These are phyloP conservation scores for Primulina huaijiensis DNA, from an alignment of 257 asterid genomes.

Conservation along the genomic window DNA sequence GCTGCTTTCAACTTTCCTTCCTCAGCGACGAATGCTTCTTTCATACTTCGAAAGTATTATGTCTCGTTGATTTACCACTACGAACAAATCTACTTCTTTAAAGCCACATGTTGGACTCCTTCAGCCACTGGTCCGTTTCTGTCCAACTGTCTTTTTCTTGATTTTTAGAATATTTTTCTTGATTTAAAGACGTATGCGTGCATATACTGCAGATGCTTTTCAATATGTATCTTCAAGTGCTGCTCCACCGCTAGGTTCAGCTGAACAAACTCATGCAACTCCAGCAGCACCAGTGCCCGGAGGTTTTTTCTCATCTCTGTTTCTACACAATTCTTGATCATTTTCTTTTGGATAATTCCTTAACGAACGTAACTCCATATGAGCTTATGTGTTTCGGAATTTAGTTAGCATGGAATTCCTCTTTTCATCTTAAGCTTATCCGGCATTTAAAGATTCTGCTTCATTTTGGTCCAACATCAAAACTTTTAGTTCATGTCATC, in stretches of 20 bases:
- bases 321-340: background rate
- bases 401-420: background rate
- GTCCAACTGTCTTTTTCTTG: background rate
- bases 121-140: slow-evolving; percentile 42
- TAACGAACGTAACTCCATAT: background rate
- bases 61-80: slow-evolving; percentile 69
- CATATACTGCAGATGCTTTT: slow-evolving; percentile 39
- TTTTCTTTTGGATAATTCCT: background rate
- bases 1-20: slow-evolving; percentile 67
- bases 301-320: slow-evolving; percentile 28
- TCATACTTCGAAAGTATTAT: slow-evolving; percentile 76
- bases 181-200: slow-evolving; percentile 1
- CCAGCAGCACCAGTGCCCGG: slow-evolving; percentile 28
- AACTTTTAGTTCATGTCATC: too few relatives aligned
- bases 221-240: slow-evolving; percentile 32
- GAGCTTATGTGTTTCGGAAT: background rate
- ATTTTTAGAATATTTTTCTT: background rate
- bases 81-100: slow-evolving; percentile 68
- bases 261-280: slow-evolving; percentile 28
- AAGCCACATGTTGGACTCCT: slow-evolving; percentile 67
- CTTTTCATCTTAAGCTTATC: background rate
- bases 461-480: too few relatives aligned
- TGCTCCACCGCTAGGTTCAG: slow-evolving; percentile 28
- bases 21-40: slow-evolving; percentile 91
- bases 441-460: background rate